Evolutionary conservation across 2,329 filamentous ascomycete species (phyloP), one percentile per base, ranked within the genome.

Genomic region (Epichloe elymi): DNA sequence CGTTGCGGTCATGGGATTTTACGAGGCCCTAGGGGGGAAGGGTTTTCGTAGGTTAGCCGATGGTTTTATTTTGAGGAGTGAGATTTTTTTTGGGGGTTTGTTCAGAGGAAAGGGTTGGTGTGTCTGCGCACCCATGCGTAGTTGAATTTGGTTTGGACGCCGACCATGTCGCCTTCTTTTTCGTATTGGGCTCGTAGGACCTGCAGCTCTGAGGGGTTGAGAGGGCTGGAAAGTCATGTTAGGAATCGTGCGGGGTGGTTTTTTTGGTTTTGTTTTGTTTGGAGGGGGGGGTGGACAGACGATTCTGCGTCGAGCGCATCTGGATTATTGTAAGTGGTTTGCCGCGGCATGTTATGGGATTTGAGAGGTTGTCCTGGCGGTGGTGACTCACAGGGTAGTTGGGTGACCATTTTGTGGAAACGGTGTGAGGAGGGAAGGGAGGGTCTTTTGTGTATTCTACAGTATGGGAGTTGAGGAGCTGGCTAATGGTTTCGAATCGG

Each of bases 141-240:
- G 81, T 98, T 98, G 80, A 98, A 98, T 67, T 97, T 97, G 55
- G 93, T 98, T 70, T 98, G 93, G 40, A 98, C 80, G 54, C 91
- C 90, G 54, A 95, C 91, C 74, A 95, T 94, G 62, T 95, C 88
- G 59, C 91, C 93, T 72, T 98, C 93, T 66, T 95, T 95, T 66
- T 97, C 91, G 67, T 93, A 98, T 68, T 98, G 93, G 54, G 87
- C 77, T 57, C 91, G 87, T 50, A 98, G 78, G 56, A 97, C 93
- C 67, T 90, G 83, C 54, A 98, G 84, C 70, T 98, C 93, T 48
- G 88, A 86, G 51, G 88, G 82, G 71, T 93, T 94, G 56, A 98
- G 79, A 59, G 93, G 87, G 65, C 88, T 93, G 60, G 50, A 14
- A 14, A 17, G 30, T 23, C 20, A 35, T 19, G 15, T 41, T 39